These are phyloP conservation scores for Aphanomyces astaci DNA, from an alignment of 352 stramenopile species.

Conservation along the genomic window DNA sequence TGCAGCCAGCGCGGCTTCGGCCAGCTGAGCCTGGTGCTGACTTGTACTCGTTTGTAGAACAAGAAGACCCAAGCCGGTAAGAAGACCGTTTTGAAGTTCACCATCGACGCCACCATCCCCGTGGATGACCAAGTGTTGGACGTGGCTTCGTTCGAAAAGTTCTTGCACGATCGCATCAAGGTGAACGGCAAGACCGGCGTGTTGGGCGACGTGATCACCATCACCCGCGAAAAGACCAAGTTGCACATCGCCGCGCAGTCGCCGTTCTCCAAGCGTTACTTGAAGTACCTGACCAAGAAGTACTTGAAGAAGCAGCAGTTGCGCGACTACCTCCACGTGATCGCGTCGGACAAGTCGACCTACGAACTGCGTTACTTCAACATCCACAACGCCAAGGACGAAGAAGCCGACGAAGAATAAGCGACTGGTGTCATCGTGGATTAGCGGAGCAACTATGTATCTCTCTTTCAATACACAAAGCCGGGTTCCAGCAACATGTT, in stretches of 20 bases:
- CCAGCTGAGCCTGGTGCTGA: neutral
- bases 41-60: constrained; percentile 30
- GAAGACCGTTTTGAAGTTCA: constrained; percentile 89
- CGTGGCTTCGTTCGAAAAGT: constrained; percentile 99
- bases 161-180: constrained; percentile 99
- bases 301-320: constrained; percentile 99
- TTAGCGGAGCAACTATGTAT: constrained; percentile 5
- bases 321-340: constrained; percentile 99
- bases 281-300: constrained; percentile 99
- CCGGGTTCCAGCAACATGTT: constrained; percentile 5
- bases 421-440: neutral
- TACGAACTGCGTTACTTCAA: constrained; percentile 99
- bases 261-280: constrained; percentile 97
- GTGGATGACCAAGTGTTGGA: constrained; percentile 99
- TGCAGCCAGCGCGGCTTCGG: constrained; percentile 9
- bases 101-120: constrained; percentile 92
- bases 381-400: constrained; percentile 89
- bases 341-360: constrained; percentile 97
- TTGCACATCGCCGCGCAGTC: constrained; percentile 91
- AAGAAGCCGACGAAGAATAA: constrained; percentile 70
- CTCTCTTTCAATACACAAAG: constrained; percentile 4
- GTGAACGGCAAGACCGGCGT: constrained; percentile 97
- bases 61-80: constrained; percentile 63
- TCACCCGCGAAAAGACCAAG: constrained; percentile 95
- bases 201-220: constrained; percentile 91